Base-by-base conservation (phyloP, 805 yeast genomes). In the Myxozyma geophila region DNA sequence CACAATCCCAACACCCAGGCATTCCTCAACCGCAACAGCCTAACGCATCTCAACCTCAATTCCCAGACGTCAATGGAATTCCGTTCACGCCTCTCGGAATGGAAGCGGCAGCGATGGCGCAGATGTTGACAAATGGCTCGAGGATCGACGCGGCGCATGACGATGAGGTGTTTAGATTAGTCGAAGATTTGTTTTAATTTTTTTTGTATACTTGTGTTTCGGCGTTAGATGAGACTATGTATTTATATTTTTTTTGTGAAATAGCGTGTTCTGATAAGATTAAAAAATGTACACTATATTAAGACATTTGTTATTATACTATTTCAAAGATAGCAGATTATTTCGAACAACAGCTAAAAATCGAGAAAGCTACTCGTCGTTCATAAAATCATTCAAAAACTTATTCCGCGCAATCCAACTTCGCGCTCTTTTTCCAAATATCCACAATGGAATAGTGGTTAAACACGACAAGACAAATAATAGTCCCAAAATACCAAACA, bases 361-460 rank as follows among this genome's bases (percentile, higher is more conserved):
- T 2, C n/a, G 2, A 10, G 3, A 13, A 13, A 10, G 13, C 17
- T 19, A 52, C 36, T 39, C 28, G 19, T 52, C 55, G 13, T 12
- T 52, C 55, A 52, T 52, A 21, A 54, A 54, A 8, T 41, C 40
- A 17, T 54, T 28, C 13, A 41, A 28, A 5, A 28, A 41, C 28
- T 54, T 17, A 33, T 33, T 23, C 12, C 57, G 48, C 5, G 57
- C 57, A 41, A 54, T 54, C 48, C 46, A 41, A 21, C 57, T 54
- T 6, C 59, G 52, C 17, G 47, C 54, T 17, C 54, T 17, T 35
- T 57, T 57, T 9, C 59, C 59, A 33, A 28, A 55, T 12, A 55
- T 57, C 39, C 43, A 48, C 46, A 47, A 36, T 12, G 60, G 60
- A 47, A 48, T 39, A 8, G 49, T 39, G 2, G 39, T 36, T n/a